These are phyloP conservation scores for Cladosporium colombiae DNA, from an alignment of 2,329 filamentous ascomycete genomes.

Conservation along the genomic window DNA sequence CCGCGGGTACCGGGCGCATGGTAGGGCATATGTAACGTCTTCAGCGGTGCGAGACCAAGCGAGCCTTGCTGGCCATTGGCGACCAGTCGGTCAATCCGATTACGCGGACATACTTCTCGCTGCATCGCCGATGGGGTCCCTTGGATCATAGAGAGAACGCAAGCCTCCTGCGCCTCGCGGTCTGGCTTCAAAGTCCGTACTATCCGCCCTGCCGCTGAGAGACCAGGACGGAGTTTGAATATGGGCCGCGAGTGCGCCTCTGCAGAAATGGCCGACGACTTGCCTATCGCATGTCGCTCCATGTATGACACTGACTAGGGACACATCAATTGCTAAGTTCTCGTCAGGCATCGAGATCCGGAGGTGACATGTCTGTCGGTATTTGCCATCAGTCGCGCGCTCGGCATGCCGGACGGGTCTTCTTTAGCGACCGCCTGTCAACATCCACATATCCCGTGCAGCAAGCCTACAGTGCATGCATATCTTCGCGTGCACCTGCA, in stretches of 20 bases:
- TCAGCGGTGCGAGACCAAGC: background rate
- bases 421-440: background rate
- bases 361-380: background rate
- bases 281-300: background rate
- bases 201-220: no score
- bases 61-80: background rate
- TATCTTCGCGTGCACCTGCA: background rate
- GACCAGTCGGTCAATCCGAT: background rate
- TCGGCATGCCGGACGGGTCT: background rate
- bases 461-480: background rate
- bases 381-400: background rate
- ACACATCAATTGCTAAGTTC: background rate
- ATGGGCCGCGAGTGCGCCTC: no score
- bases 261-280: background rate
- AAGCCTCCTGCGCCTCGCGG: background rate
- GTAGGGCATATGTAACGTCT: background rate
- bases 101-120: background rate
- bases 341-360: background rate
- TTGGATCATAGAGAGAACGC: background rate
- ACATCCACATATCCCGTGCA: background rate
- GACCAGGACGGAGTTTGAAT: no score
- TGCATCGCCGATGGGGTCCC: background rate
- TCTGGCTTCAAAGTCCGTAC: no score
- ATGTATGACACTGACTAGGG: background rate
- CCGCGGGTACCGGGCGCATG: background rate